Percentiles rank a stretch among this genome's conserved stretches.
Conservation (phyloP, 441 rosid species). For the Gossypium lobatum region DNA sequence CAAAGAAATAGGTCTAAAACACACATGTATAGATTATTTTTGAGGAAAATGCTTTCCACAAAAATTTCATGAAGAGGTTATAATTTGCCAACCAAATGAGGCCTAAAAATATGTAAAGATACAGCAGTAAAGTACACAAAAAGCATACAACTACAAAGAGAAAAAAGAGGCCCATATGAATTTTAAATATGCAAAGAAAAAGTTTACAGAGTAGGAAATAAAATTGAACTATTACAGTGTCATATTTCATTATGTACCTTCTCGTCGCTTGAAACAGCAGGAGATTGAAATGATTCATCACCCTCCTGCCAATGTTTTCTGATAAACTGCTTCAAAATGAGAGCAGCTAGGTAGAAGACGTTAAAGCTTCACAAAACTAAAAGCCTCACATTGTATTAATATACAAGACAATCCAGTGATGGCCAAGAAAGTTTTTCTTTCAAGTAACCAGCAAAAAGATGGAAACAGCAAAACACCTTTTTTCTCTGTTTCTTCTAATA, state of each 20-base stretch:
- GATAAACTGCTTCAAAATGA: slow-evolving; percentile 80
- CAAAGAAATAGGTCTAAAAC: not conserved
- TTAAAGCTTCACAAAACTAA: slow-evolving; percentile 42
- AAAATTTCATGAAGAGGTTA: not conserved
- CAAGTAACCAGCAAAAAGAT: not conserved
- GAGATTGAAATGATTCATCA: slow-evolving; percentile 76
- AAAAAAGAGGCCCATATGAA: not conserved
- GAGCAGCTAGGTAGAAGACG: slow-evolving; percentile 77
- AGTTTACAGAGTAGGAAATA: not conserved
- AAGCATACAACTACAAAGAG: not conserved
- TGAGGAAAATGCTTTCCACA: not conserved
- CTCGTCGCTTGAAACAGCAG: slow-evolving; percentile 61
- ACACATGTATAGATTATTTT: not conserved
- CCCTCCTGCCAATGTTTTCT: slow-evolving; percentile 91
- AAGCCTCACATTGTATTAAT: not conserved
- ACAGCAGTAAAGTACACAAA: not conserved
- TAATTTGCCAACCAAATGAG: not conserved
- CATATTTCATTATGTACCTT: slow-evolving; percentile 40
- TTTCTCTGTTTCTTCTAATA: not conserved
- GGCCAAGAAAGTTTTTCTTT: not conserved
- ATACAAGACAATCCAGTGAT: not conserved
- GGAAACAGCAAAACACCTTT: not conserved
- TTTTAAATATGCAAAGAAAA: not conserved
- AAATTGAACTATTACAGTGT: not conserved
- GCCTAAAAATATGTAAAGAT: not conserved